These are phyloP conservation scores for Penicillium odoratum DNA, from an alignment of 495 filamentous ascomycete species.

Conservation along the genomic window DNA sequence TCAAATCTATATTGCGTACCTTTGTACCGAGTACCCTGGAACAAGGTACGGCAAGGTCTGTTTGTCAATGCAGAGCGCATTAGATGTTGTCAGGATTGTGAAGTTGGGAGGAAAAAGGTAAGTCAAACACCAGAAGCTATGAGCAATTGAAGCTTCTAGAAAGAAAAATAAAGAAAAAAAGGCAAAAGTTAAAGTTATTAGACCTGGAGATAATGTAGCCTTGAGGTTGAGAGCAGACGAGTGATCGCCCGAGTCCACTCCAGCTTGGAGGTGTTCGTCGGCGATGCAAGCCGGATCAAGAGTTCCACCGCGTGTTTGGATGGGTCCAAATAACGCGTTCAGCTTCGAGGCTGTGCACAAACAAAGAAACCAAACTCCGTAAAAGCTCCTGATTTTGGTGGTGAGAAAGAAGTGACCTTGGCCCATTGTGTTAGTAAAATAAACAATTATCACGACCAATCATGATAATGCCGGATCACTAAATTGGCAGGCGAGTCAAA, in stretches of 20 bases:
- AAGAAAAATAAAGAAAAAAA: conserved; percentile 1
- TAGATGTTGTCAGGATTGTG: background rate
- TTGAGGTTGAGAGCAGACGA: conserved; percentile 4
- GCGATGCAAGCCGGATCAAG: conserved; percentile 14
- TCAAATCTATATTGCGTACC: conserved; percentile 1
- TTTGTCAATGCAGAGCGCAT: background rate
- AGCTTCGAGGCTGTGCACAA: conserved; percentile 4
- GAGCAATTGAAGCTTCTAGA: conserved; percentile 3
- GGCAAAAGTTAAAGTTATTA: conserved; percentile 2
- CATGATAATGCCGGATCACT: conserved; percentile 5
- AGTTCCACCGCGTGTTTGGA: conserved; percentile 19
- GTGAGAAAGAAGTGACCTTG: background rate
- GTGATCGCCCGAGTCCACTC: conserved; percentile 10
- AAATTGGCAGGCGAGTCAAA: conserved; percentile 16
- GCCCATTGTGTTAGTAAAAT: conserved; percentile 1
- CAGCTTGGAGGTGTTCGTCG: conserved; percentile 25
- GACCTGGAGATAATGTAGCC: background rate
- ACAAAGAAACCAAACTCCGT: background rate
- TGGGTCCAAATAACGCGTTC: conserved; percentile 21
- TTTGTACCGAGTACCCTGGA: background rate
- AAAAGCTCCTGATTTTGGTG: conserved; percentile 1
- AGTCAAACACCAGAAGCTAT: background rate
- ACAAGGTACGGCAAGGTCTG: background rate
- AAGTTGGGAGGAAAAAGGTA: background rate
- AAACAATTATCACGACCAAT: conserved; percentile 17